Evolutionary conservation across 257 asterid species (phyloP), one percentile per base, ranked within the genome.

Genomic region (Plantago major): DNA sequence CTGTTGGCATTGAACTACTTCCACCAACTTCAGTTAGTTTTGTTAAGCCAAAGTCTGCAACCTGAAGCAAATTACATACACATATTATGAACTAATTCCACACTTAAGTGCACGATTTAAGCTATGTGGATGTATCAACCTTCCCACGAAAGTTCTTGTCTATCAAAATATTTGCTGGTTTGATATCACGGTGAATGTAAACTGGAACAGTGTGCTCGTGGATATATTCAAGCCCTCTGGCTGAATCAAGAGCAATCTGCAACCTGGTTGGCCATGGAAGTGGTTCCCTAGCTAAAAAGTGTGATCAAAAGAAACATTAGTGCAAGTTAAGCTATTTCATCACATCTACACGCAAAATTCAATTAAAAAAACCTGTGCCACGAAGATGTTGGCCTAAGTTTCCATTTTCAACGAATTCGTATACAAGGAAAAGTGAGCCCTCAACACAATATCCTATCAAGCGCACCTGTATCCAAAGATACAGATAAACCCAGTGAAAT

Each of bases 161-260:
- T 62, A 91, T 88, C 78, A 91, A 76, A 73, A 91, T 91, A 75
- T 91, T 91, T 66, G 96, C 97, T 17, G 98, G 77, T 78, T 91
- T 91, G 76, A 91, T 86, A 74, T 91, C 98, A 57, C 98, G 98
- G 67, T 91, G 98, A 67, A 91, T 85, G 81, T 91, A 88, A 51
- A 84, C 87, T 9, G 96, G 96, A 57, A 91, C 98, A 11, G 98
- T 88, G 75, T 91, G 98, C 74, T 91, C 98, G n/a, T 91, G 98
- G 65, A 91, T 91, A 74, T 91, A 91, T 68, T 91, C 98, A 38
- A 91, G 95, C 62, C 98, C 98, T 77, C 98, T 84, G 17, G 98
- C 98, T 60, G 98, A 91, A 67, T 91, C 98, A 53, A 88, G 86
- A 42, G 98, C 97, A 65, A 91, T 91, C 74, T 91, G 98, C 69